Evolutionary conservation across 1,139 yeast species (phyloP).

Genomic region (Kodamaea arcana): DNA sequence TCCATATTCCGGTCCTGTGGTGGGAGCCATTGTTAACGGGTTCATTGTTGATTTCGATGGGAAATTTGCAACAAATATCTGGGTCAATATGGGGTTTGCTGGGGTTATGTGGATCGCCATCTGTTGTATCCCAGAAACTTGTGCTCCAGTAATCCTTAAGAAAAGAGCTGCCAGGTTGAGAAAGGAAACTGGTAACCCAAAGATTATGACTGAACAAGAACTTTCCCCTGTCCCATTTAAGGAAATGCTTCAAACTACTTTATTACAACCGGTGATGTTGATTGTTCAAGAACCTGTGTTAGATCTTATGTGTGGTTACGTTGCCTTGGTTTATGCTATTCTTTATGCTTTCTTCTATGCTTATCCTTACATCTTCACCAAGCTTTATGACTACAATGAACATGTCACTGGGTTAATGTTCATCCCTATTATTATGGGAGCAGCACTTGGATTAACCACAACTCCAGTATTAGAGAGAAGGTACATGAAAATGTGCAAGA

Average conservation of each 20-base stretch:
- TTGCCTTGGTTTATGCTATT: slow-evolving; percentile 81
- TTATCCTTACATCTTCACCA: slow-evolving; percentile 68
- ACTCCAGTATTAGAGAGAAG: slow-evolving; percentile 68
- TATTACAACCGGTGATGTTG: slow-evolving; percentile 73
- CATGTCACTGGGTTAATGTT: slow-evolving; percentile 77
- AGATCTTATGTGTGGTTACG: slow-evolving; percentile 77
- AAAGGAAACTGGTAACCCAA: slow-evolving; percentile 73
- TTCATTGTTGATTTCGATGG: slow-evolving; percentile 70
- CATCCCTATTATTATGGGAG: slow-evolving; percentile 86
- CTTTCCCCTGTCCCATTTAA: slow-evolving; percentile 63
- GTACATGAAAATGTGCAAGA: slow-evolving; percentile 50
- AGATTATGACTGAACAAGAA: slow-evolving; percentile 91
- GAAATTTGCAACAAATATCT: slow-evolving; percentile 66
- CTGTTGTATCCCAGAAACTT: slow-evolving; percentile 75
- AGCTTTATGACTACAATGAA: slow-evolving; percentile 62
- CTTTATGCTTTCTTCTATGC: slow-evolving; percentile 93
- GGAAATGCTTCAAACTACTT: slow-evolving; percentile 63
- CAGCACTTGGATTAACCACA: slow-evolving; percentile 61
- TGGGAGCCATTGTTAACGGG: slow-evolving; percentile 89
- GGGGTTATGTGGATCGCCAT: slow-evolving; percentile 74
- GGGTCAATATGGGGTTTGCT: slow-evolving; percentile 92
- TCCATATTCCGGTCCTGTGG: slow-evolving; percentile 89
- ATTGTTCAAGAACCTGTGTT: slow-evolving; percentile 77
- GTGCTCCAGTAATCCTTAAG: slow-evolving; percentile 82
- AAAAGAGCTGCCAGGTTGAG: slow-evolving; percentile 65